A percentile compares a stretch with the other conserved stretches of the same genome.
Conservation (phyloP, 495 filamentous ascomycete species). For the Xylaria bambusicola region DNA sequence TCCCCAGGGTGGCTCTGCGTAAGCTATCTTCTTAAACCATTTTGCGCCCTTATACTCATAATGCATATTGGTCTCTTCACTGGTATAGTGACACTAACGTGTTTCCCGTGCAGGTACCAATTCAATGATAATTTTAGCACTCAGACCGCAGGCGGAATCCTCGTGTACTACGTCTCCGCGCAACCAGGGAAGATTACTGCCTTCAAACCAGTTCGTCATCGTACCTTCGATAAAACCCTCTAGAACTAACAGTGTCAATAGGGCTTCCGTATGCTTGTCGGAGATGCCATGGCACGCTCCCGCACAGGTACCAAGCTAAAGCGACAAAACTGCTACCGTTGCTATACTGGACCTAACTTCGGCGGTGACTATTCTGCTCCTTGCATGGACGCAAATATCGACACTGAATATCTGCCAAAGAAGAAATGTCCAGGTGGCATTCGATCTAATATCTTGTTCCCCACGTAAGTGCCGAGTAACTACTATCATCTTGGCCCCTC, state of each 20-base stretch:
- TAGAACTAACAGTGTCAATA: slow-evolving; percentile 16
- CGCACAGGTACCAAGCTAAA: slow-evolving; percentile 39
- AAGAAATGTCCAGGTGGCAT: slow-evolving; percentile 50
- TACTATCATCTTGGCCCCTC: too few relatives aligned
- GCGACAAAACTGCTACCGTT: slow-evolving; percentile 51
- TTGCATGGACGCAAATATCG: slow-evolving; percentile 42
- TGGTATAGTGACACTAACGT: not conserved
- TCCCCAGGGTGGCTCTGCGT: slow-evolving; percentile 45
- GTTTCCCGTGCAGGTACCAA: slow-evolving; percentile 28
- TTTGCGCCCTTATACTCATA: too few relatives aligned
- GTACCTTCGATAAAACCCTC: too few relatives aligned
- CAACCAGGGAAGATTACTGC: slow-evolving; percentile 54
- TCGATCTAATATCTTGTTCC: slow-evolving; percentile 55
- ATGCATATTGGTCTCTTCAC: not conserved
- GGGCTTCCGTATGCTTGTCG: slow-evolving; percentile 58
- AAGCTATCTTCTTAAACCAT: slow-evolving; percentile 4
- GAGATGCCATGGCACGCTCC: slow-evolving; percentile 46
- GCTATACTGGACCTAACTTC: slow-evolving; percentile 54
- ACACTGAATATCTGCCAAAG: slow-evolving; percentile 42
- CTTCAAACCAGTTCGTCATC: slow-evolving; percentile 50
- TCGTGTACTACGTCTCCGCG: slow-evolving; percentile 57
- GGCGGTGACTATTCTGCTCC: slow-evolving; percentile 47
- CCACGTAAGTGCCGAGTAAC: slow-evolving; percentile 41
- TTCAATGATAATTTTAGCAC: slow-evolving; percentile 53
- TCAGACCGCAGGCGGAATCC: slow-evolving; percentile 50